A percentile compares a stretch with the other conserved stretches of the same genome.
phyloP scores from a whole-genome alignment of 2,329 filamentous ascomycete genomes.

The Phyllosticta capitalensis region DNA sequence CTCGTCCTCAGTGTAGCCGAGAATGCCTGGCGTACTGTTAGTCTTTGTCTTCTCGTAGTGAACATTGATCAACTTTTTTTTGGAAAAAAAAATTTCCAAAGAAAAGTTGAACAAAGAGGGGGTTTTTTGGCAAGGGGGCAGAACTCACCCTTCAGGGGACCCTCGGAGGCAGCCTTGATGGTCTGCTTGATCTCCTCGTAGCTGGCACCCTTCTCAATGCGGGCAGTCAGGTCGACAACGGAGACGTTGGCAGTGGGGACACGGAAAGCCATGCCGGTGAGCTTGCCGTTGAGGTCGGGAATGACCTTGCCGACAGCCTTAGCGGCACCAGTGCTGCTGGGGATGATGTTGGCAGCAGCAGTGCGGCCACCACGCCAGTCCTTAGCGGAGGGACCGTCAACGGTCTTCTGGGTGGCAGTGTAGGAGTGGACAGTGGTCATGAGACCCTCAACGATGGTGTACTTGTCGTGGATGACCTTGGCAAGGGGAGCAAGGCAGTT shows the following conservation, averaged over 20 bases:
- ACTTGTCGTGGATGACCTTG: slow-evolving; percentile 99
- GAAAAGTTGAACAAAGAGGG: no score
- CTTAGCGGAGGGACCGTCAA: slow-evolving; percentile 95
- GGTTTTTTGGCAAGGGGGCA: no score
- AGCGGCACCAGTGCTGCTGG: slow-evolving; percentile 95
- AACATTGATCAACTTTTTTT: not conserved
- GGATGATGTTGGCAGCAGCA: slow-evolving; percentile 99
- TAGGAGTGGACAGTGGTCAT: slow-evolving; percentile 99
- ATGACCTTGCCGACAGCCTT: slow-evolving; percentile 99
- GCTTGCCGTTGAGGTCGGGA: slow-evolving; percentile 95
- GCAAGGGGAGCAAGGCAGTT: slow-evolving; percentile 99
- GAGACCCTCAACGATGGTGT: slow-evolving; percentile 92
- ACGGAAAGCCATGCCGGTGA: slow-evolving; percentile 99
- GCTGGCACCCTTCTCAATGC: slow-evolving; percentile 77
- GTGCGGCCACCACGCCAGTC: slow-evolving; percentile 99
- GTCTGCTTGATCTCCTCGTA: slow-evolving; percentile 90
- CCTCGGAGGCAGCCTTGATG: slow-evolving; percentile 76
- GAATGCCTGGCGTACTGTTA: slow-evolving; percentile 44
- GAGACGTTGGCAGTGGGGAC: slow-evolving; percentile 98
- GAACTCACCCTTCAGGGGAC: slow-evolving; percentile 70
- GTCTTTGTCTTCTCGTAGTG: slow-evolving; percentile 36
- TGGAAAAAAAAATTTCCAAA: not conserved
- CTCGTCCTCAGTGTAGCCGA: slow-evolving; percentile 95
- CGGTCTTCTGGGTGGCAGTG: slow-evolving; percentile 99
- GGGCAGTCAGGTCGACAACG: slow-evolving; percentile 92